phyloP scores from a whole-genome alignment of 768 basidiomycete genomes.

The Trametes cingulata region DNA sequence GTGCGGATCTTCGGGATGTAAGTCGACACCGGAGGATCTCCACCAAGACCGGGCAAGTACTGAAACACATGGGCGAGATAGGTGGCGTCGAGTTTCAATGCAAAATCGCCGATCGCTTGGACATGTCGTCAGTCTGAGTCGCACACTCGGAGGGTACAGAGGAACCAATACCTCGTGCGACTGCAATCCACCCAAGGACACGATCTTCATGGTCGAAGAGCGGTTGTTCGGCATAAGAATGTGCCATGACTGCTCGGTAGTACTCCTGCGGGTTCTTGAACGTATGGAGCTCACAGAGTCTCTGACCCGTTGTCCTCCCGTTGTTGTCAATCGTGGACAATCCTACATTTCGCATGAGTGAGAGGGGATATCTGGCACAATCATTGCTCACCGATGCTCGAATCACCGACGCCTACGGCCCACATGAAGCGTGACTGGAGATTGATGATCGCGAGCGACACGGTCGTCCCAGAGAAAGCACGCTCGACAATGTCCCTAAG shows the following conservation, averaged over 20 bases:
- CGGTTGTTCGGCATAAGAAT: not conserved
- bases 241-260: not conserved
- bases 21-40: not conserved
- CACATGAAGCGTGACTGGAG: constrained; percentile 1
- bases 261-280: not conserved
- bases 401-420: constrained; percentile 6
- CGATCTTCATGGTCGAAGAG: constrained; percentile 2
- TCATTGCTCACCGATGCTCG: not conserved
- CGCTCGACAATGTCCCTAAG: not conserved
- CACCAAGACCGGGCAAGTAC: not conserved
- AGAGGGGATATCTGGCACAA: not conserved
- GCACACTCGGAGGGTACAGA: too few species aligned
- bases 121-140: too few species aligned
- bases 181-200: constrained; percentile 1
- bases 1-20: not conserved
- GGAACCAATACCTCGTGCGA: constrained; percentile 6
- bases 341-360: not conserved
- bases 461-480: constrained; percentile 5
- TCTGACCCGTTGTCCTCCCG: not conserved
- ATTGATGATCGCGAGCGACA: constrained; percentile 5
- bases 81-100: constrained; percentile 1
- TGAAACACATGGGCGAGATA: constrained; percentile 3
- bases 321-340: not conserved
- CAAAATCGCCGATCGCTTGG: constrained; percentile 4
- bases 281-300: not conserved